Evolutionary conservation across 140 eudicot genomes (phyloP).

Genomic region (Erigeron philadelphicus): DNA sequence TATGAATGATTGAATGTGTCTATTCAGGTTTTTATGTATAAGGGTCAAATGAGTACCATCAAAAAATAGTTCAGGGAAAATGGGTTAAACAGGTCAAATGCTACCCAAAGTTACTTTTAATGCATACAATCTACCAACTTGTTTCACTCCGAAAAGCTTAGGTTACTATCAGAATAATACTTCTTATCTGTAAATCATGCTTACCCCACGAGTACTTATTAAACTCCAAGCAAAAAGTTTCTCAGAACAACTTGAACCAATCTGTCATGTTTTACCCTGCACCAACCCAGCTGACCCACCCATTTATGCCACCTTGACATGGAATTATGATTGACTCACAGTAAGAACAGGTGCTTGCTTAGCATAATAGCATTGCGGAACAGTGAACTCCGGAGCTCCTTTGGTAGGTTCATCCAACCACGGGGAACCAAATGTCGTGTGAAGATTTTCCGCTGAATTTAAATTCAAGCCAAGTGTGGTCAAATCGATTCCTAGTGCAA

Average conservation of each 20-base stretch:
- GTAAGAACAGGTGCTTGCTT: constrained; percentile 63
- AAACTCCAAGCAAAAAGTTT: no score
- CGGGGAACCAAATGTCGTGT: constrained; percentile 79
- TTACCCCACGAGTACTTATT: no score
- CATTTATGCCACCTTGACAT: neutral
- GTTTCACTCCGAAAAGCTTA: no score
- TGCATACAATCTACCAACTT: no score
- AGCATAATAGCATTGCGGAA: constrained; percentile 78
- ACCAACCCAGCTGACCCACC: neutral
- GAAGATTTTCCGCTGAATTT: constrained; percentile 77
- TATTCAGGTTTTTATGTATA: neutral
- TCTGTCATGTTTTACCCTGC: neutral
- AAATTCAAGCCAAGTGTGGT: constrained; percentile 82
- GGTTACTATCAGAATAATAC: no score
- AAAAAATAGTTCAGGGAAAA: neutral
- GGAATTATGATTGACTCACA: constrained; percentile 35
- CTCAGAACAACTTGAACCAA: no score
- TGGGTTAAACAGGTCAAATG: neutral
- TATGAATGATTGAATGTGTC: neutral
- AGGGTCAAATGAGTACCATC: neutral
- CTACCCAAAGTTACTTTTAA: no score
- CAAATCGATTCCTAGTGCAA: constrained; percentile 91
- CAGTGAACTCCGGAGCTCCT: constrained; percentile 70
- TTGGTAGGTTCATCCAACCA: constrained; percentile 90
- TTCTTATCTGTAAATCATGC: no score